phyloP scores from a whole-genome alignment of 257 asterid genomes.

The Nemophila menziesii region DNA sequence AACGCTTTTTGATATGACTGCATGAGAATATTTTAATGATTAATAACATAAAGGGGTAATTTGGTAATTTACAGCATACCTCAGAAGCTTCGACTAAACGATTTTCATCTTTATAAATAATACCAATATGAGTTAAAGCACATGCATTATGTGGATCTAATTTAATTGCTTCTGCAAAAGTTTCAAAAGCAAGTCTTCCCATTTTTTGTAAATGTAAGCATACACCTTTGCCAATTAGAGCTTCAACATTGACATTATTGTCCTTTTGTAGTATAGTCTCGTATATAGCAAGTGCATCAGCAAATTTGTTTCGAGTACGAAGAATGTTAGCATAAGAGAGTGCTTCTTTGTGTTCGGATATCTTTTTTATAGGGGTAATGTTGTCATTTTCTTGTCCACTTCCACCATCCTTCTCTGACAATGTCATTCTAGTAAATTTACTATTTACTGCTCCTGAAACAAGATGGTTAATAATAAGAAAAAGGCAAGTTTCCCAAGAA shows the following conservation, averaged over 20 bases:
- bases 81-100: slow-evolving; percentile 92
- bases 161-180: slow-evolving; percentile 76
- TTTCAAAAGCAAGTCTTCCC: slow-evolving; percentile 71
- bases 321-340: slow-evolving; percentile 79
- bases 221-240: slow-evolving; percentile 90
- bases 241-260: slow-evolving; percentile 49
- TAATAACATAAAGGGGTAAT: not conserved
- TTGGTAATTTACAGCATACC: slow-evolving; percentile 34
- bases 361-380: slow-evolving; percentile 33
- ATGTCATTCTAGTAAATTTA: slow-evolving; percentile 36
- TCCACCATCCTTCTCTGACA: slow-evolving; percentile 40
- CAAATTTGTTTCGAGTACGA: slow-evolving; percentile 83
- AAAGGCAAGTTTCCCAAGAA: not conserved
- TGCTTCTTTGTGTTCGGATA: slow-evolving; percentile 54
- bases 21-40: slow-evolving; percentile 11
- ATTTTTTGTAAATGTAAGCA: slow-evolving; percentile 90
- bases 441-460: slow-evolving; percentile 20
- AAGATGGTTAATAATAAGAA: not conserved
- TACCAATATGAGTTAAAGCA: slow-evolving; percentile 88
- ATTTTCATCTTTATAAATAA: slow-evolving; percentile 87
- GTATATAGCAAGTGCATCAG: slow-evolving; percentile 73
- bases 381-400: slow-evolving; percentile 31
- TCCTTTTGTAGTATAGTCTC: slow-evolving; percentile 69
- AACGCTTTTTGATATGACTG: slow-evolving; percentile 97
- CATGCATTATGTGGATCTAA: slow-evolving; percentile 83